phyloP scores from a whole-genome alignment of 805 yeast species.

The Zygosaccharomyces bisporus region DNA sequence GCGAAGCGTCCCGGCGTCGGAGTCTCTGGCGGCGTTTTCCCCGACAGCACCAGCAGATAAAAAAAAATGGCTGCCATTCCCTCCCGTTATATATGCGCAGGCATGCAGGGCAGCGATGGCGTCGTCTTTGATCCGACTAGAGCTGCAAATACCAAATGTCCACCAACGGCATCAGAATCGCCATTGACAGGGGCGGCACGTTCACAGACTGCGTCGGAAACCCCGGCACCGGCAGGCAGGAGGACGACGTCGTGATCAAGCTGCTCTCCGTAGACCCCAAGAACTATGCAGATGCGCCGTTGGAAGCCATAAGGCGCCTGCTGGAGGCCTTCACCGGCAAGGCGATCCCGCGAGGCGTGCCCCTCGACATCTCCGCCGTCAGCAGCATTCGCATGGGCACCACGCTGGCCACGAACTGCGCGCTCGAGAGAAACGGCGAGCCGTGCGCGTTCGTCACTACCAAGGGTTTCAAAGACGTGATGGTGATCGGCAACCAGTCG shows the following conservation, averaged over 20 bases:
- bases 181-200: constrained; percentile 78
- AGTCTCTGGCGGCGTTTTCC: too few relatives aligned
- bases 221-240: constrained; percentile 44
- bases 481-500: constrained; percentile 85
- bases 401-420: constrained; percentile 93
- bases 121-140: too few relatives aligned
- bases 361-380: constrained; percentile 59
- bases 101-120: neutral
- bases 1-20: too few relatives aligned
- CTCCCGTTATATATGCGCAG: too few relatives aligned
- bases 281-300: constrained; percentile 85
- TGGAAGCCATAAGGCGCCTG: constrained; percentile 83
- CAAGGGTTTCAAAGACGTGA: constrained; percentile 79
- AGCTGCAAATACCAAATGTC: neutral
- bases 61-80: too few relatives aligned
- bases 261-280: constrained; percentile 83
- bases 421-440: constrained; percentile 89
- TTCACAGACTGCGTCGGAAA: constrained; percentile 72
- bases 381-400: constrained; percentile 84
- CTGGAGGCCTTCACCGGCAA: constrained; percentile 56
- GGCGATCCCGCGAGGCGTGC: constrained; percentile 54
- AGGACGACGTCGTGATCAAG: constrained; percentile 66
- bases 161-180: constrained; percentile 34
- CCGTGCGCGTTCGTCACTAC: constrained; percentile 82
- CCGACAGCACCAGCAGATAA: too few relatives aligned